Evolutionary conservation across 148 eudicot genomes (phyloP), one percentile per base, ranked within the genome.

Genomic region (Silene uniflora): DNA sequence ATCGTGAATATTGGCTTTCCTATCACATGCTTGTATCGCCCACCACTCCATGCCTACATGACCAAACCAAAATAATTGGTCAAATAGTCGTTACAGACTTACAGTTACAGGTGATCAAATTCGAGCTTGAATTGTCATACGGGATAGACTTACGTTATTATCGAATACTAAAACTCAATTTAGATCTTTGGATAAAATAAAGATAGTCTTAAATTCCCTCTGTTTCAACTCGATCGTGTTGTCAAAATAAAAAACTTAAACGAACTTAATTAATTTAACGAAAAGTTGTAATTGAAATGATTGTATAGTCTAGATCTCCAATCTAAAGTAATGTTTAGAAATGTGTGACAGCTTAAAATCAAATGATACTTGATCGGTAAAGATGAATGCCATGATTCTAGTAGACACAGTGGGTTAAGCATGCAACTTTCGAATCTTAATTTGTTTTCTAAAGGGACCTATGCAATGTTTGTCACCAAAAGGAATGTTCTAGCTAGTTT

Each of bases 1-100:
- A 39, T 74, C 82, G 82, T 83, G 62, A 86, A 91, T 35, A 91
- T 84, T 76, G 97, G 92, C 75, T 86, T 89, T 29, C 93, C 97
- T 65, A 91, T 90, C 73, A 90, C 92, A 67, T 88, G 92, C 77
- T 90, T 91, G 80, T 86, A 90, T 58, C 63, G 76, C 35, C 93
- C 91, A 32, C 77, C 84, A 78, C 87, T 87, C 93, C 97, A 86
- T 17, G 69, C 83, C 97, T 91, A 39, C 44, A 84, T 23, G 18
- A 47, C 3, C 12, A 16, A 18, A 24, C 14, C 8, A 3, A 54
- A 54, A n/a, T 39, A 39, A 39, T 6, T 32, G 4, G 35, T 3
- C 4, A 5, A 32, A 32, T 32, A 32, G 3, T 32, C 35, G 4
- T n/a, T n/a, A n/a, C n/a, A n/a, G n/a, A n/a, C n/a, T n/a, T 29